Percentiles rank a stretch among this genome's conserved stretches.
These are phyloP conservation scores for Astrothelium macrocarpum DNA, from an alignment of 495 filamentous ascomycete genomes.

Conservation along the genomic window DNA sequence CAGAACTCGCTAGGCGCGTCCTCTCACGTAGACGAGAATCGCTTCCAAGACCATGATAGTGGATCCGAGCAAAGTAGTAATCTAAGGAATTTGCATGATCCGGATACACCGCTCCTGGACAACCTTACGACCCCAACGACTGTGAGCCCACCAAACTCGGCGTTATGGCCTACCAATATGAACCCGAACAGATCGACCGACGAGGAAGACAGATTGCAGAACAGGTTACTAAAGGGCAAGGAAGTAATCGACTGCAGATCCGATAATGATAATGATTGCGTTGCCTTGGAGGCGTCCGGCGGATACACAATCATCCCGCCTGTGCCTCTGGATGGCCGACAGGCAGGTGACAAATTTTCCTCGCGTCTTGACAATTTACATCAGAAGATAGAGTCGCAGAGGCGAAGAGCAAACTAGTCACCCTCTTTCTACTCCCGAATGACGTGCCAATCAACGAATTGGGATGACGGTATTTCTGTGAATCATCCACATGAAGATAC, in stretches of 20 bases:
- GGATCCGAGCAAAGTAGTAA: not conserved
- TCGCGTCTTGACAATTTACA: not conserved
- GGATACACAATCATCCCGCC: not conserved
- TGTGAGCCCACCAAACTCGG: not conserved
- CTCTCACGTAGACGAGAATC: not conserved
- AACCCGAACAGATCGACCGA: not conserved
- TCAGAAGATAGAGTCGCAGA: not conserved
- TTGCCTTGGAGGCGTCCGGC: not conserved
- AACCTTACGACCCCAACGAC: not conserved
- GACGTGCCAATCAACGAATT: not conserved
- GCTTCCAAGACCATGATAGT: not conserved
- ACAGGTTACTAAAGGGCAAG: too few relatives aligned
- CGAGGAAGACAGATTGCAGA: not conserved
- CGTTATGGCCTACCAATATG: not conserved
- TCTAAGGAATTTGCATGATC: not conserved
- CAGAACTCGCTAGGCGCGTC: not conserved
- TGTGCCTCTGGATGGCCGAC: not conserved
- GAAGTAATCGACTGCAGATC: not conserved
- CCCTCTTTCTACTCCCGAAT: not conserved
- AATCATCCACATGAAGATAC: not conserved
- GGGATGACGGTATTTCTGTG: slow-evolving; percentile 2
- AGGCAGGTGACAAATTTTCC: not conserved
- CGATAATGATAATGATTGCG: not conserved
- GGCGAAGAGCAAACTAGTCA: not conserved
- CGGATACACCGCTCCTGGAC: not conserved